phyloP scores from a whole-genome alignment of 805 yeast genomes.

The Lipomyces oligophaga region DNA sequence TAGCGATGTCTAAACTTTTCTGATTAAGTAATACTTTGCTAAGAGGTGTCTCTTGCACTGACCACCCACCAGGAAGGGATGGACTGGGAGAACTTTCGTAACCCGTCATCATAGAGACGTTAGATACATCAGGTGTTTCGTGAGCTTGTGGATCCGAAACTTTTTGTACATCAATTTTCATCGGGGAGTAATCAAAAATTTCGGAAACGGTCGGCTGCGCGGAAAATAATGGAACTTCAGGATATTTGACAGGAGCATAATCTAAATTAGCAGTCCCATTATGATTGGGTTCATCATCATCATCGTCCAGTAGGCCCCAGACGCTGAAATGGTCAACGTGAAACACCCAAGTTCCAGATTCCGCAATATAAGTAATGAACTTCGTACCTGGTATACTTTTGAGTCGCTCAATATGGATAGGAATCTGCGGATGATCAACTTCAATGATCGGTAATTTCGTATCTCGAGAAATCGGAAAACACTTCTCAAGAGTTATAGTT shows the following conservation, averaged over 20 bases:
- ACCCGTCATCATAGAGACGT: conserved; percentile 2
- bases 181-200: conserved; percentile 15
- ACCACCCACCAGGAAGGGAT: conserved; percentile 18
- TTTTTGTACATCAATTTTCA: conserved; percentile 34
- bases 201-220: background rate
- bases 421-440: conserved; percentile 66
- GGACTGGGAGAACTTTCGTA: conserved; percentile 5
- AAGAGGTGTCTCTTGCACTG: conserved; percentile 8
- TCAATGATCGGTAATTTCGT: conserved; percentile 72
- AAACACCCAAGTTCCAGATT: conserved; percentile 48
- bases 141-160: conserved; percentile 23
- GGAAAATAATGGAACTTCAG: conserved; percentile 1
- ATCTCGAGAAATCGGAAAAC: conserved; percentile 74
- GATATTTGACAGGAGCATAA: background rate
- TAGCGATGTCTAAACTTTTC: no score
- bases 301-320: conserved; percentile 83
- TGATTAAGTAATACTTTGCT: conserved; percentile 13
- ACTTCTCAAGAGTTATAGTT: conserved; percentile 66
- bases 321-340: conserved; percentile 74
- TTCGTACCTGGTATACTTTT: conserved; percentile 55
- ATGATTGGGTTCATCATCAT: conserved; percentile 50
- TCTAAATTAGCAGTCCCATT: background rate
- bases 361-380: conserved; percentile 74
- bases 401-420: conserved; percentile 63
- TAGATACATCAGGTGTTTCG: background rate